phyloP scores from a whole-genome alignment of 2,329 filamentous ascomycete genomes.

The Fusarium lyarnte region DNA sequence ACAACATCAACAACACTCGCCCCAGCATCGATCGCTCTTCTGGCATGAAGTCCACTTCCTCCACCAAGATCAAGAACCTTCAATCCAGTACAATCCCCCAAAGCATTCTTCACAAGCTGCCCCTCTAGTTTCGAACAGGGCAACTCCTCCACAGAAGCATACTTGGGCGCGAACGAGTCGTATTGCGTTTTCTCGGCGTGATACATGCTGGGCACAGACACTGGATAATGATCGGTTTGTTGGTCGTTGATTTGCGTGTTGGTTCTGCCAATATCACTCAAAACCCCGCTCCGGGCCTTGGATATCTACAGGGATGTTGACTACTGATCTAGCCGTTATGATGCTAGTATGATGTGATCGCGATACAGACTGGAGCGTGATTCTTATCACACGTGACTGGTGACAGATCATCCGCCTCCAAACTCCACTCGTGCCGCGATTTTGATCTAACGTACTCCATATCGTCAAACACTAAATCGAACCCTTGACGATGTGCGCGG shows the following conservation, averaged over 20 bases:
- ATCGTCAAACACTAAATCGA: background rate
- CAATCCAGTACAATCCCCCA: background rate
- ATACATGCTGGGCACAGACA: background rate
- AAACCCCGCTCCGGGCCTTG: background rate
- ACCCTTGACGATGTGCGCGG: background rate
- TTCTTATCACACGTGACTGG: background rate
- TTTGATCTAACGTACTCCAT: background rate
- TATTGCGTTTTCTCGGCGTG: background rate
- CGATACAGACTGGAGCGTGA: background rate
- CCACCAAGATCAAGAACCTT: background rate
- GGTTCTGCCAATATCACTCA: background rate
- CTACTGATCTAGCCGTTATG: background rate
- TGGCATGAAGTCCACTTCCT: background rate
- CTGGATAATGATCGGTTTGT: background rate
- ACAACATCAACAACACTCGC: background rate
- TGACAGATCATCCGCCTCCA: background rate
- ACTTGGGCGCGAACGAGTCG: background rate
- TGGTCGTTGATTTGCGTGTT: background rate
- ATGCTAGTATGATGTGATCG: background rate
- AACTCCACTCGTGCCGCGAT: background rate
- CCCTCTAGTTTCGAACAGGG: background rate
- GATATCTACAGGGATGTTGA: background rate
- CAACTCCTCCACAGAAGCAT: slow-evolving; percentile 1
- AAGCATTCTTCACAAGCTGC: background rate
- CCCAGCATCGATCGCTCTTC: background rate